Base-by-base conservation (phyloP, 768 basidiomycete genomes). In the Leucosporidium scottii region DNA sequence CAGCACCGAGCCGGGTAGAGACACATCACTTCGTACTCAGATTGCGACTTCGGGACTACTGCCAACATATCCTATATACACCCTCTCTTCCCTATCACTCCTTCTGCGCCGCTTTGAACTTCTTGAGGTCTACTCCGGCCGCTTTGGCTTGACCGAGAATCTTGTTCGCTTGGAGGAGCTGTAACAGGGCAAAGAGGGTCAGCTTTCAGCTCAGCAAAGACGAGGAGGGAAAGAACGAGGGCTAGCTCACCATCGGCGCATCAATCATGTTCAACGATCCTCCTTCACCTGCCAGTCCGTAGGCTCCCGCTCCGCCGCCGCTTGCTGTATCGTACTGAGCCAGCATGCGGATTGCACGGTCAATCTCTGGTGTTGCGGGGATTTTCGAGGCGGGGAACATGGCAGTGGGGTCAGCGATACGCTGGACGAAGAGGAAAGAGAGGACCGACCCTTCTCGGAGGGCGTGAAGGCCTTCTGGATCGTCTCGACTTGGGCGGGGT, bases 381-480 rank as follows among this genome's bases (percentile, higher is more conserved):
- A 50, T 55, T 25, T 47, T 61, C 64, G 47, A 67, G 50, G 49
- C 30, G 15, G 21, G n/a, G 48, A n/a, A 55, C 57, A 36, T 23
- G 59, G 31, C 54, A 28, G 31, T 28, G 59, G 3, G 74, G 13
- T 44, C 39, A 44, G 39, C 39, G 39, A 34, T 34, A 10, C 34
- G 13, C 8, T 15, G 3, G 10, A 44, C 2, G 15, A 44, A 44
- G 39, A 44, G 39, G 39, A 17, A 44, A 44, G 39, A 15, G 39
- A 44, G 39, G 17, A 62, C 74, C 64, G 25, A 86, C 91, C 91
- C 79, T 84, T 78, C 23, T 81, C 77, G 0, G 85, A 85, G 0
- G 93, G 93, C 0, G 90, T 84, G 76, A 88, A 97, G 1, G 87
- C 86, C 9, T 82, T 79, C 67, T 93, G 89, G 30, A 93, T 89